Evolutionary conservation across 2,329 filamentous ascomycete genomes (phyloP), one percentile per base, ranked within the genome.

Genomic region (Aureobasidium pullulans): DNA sequence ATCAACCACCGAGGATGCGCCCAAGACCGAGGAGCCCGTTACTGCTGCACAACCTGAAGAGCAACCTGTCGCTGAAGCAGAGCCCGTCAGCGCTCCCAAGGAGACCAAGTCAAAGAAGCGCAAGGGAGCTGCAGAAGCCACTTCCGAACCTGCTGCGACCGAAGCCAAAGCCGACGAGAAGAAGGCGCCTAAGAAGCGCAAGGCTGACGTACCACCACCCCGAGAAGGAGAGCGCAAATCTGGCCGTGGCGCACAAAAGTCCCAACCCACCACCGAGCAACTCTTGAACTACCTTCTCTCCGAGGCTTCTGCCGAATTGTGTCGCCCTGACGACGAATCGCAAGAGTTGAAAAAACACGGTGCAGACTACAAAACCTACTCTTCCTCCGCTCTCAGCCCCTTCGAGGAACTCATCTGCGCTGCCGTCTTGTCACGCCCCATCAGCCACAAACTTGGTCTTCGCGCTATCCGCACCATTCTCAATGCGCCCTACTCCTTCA

Each of bases 371-470:
- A 66, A 65, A 4, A 72, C 70, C 4, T 73, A 74, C 62, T 67
- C 68, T 10, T 62, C 64, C 34, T 63, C 65, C 8, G 64, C 65
- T 1, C 64, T 75, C 15, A 75, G 67, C 6, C 71, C 76, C 0
- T 77, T 77, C 63, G 73, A 79, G 65, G 75, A 79, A 61, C 70
- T 79, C 1, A 64, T 78, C 31, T 72, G 70, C 59, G 75, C 76
- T 8, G 68, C 76, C 34, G 67, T 79, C 15, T 68, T 79, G 6
- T 76, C 72, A 9, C 71, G 76, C 8, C 75, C 76, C 0, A 76
- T 78, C 47, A 72, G 72, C 10, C 76, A 79, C 62, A 68, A 67
- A 29, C 69, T 79, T 0, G 76, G 76, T 11, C 67, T 77, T 43
- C 68, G 76, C 11, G 70, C 72, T 1, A 75, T 77, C 50, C 70